These are phyloP conservation scores for Podosphaera xanthii DNA, from an alignment of 2,329 filamentous ascomycete species.

Conservation along the genomic window DNA sequence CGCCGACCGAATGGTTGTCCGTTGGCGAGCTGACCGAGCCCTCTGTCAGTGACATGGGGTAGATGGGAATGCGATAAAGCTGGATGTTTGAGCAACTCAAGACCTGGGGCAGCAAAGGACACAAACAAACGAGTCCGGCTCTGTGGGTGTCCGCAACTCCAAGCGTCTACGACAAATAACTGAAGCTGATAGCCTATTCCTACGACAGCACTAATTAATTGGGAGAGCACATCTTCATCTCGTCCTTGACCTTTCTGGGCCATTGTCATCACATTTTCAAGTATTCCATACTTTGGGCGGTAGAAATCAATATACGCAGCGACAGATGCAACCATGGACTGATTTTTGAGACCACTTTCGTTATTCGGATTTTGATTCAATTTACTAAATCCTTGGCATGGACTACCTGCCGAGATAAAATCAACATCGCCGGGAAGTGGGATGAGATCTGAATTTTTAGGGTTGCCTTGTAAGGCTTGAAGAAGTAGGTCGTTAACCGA, in stretches of 20 bases:
- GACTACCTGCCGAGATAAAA: slow-evolving; percentile 49
- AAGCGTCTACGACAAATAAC: slow-evolving; percentile 44
- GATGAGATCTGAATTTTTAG: slow-evolving; percentile 20
- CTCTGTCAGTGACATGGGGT: no score
- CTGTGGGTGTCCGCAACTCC: slow-evolving; percentile 44
- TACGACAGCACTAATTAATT: slow-evolving; percentile 49
- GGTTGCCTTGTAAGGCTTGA: slow-evolving; percentile 28
- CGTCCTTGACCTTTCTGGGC: slow-evolving; percentile 22
- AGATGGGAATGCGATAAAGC: no score
- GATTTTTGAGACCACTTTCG: slow-evolving; percentile 37
- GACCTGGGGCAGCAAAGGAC: slow-evolving; percentile 44
- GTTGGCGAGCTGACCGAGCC: no score
- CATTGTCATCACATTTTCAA: slow-evolving; percentile 58
- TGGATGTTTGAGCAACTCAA: no score
- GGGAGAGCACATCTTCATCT: slow-evolving; percentile 44
- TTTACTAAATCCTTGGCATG: slow-evolving; percentile 52
- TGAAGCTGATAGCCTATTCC: slow-evolving; percentile 57
- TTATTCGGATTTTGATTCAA: slow-evolving; percentile 36
- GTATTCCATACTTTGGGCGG: slow-evolving; percentile 46
- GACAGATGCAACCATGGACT: slow-evolving; percentile 56
- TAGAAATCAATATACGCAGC: slow-evolving; percentile 54
- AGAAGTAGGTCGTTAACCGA: slow-evolving; percentile 48
- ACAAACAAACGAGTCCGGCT: slow-evolving; percentile 46
- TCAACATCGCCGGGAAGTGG: slow-evolving; percentile 40
- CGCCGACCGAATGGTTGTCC: no score